These are phyloP conservation scores for Paracamarosporium sp. DNA, from an alignment of 2,329 filamentous ascomycete species.

Conservation along the genomic window DNA sequence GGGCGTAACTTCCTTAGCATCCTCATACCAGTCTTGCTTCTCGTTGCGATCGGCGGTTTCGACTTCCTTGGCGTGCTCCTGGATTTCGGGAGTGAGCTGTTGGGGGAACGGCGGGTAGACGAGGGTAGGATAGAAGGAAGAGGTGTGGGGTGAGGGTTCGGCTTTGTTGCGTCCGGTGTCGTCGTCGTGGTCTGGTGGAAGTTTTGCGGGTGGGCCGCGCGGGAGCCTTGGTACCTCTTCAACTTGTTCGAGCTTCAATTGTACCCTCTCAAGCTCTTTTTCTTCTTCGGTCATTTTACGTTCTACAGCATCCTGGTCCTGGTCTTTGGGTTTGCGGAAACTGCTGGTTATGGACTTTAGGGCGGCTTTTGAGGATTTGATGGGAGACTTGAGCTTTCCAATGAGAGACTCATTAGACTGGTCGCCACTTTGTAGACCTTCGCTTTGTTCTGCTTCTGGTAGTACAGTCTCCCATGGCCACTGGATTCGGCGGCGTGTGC, in stretches of 20 bases:
- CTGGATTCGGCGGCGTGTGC: slow-evolving; percentile 36
- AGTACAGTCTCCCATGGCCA: slow-evolving; percentile 38
- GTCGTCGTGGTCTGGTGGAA: slow-evolving; percentile 45
- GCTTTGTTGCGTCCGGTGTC: slow-evolving; percentile 67
- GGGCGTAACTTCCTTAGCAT: slow-evolving; percentile 36
- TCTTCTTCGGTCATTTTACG: slow-evolving; percentile 19
- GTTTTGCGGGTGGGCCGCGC: slow-evolving; percentile 2
- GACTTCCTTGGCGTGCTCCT: slow-evolving; percentile 32
- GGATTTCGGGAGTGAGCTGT: slow-evolving; percentile 80
- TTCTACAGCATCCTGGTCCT: slow-evolving; percentile 10
- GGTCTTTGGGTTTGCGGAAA: background rate
- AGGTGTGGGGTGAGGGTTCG: slow-evolving; percentile 2
- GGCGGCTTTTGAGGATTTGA: background rate
- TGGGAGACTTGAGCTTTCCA: background rate
- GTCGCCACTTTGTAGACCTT: background rate
- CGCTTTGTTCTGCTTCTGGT: background rate
- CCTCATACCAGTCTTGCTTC: slow-evolving; percentile 61
- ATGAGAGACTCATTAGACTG: background rate
- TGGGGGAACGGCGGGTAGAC: slow-evolving; percentile 79
- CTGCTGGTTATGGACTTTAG: too few species aligned
- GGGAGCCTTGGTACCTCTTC: background rate
- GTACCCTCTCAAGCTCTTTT: slow-evolving; percentile 7
- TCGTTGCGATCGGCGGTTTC: background rate
- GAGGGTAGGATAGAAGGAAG: slow-evolving; percentile 79
- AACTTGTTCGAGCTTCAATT: slow-evolving; percentile 22